Evolutionary conservation across 2,329 filamentous ascomycete genomes (phyloP).

Genomic region (Aspergillus aculeatinus): DNA sequence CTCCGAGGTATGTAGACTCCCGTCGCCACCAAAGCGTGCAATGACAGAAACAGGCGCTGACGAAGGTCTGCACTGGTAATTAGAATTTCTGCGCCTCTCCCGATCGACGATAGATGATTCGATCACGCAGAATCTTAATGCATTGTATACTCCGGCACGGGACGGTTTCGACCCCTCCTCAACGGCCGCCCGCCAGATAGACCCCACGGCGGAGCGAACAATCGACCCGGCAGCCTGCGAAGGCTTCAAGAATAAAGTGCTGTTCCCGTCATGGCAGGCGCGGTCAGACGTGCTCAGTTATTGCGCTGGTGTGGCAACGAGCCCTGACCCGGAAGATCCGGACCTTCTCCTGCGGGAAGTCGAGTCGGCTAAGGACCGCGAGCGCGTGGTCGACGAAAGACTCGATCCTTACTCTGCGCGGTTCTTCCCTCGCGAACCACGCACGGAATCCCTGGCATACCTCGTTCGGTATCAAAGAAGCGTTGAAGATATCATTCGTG

Average conservation of each 20-base stretch:
- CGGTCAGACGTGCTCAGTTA: constrained; percentile 83
- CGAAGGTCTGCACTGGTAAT: constrained; percentile 8
- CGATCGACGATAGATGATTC: constrained; percentile 85
- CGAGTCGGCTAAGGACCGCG: constrained; percentile 68
- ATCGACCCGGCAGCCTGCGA: constrained; percentile 66
- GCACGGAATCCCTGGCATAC: constrained; percentile 76
- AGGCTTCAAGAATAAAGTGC: constrained; percentile 69
- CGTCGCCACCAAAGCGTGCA: background rate
- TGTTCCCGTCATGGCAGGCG: constrained; percentile 87
- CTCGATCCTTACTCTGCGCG: constrained; percentile 86
- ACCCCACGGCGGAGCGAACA: constrained; percentile 48
- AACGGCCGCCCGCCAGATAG: constrained; percentile 62
- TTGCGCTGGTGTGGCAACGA: constrained; percentile 83
- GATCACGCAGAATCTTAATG: constrained; percentile 90
- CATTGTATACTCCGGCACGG: constrained; percentile 72
- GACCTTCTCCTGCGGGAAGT: constrained; percentile 67
- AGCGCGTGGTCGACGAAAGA: constrained; percentile 74
- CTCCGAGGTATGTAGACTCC: constrained; percentile 59
- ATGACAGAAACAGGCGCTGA: constrained; percentile 4
- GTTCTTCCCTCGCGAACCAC: constrained; percentile 72
- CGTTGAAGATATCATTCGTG: constrained; percentile 74
- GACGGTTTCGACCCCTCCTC: constrained; percentile 75
- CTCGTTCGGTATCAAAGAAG: constrained; percentile 68
- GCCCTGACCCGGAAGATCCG: constrained; percentile 82
- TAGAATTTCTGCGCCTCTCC: constrained; percentile 89